phyloP scores from a whole-genome alignment of 768 basidiomycete genomes.

The Coprinopsis marcescibilis region DNA sequence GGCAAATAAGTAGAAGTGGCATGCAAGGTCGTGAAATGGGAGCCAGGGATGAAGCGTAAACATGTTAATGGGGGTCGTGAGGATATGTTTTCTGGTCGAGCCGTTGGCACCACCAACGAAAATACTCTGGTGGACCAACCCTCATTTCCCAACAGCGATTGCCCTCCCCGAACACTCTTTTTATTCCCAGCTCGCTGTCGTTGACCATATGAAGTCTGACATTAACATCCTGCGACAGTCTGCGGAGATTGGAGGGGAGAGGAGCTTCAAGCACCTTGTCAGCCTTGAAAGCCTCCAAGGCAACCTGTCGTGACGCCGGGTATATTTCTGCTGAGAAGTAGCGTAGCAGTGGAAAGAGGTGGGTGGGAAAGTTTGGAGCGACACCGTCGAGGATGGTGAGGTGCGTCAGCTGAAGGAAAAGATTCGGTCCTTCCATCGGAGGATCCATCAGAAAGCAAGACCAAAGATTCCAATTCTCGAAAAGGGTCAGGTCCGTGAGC shows the following conservation, averaged over 20 bases:
- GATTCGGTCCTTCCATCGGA: conserved; percentile 6
- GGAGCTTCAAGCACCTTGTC: neutral
- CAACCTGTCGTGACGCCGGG: conserved; percentile 2
- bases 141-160: neutral
- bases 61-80: too few relatives aligned
- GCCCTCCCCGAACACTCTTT: conserved; percentile 8
- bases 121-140: neutral
- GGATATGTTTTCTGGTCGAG: too few relatives aligned
- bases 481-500: conserved; percentile 8
- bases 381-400: conserved; percentile 9
- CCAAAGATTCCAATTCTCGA: conserved; percentile 12
- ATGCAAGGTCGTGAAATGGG: too few relatives aligned
- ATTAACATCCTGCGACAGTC: neutral
- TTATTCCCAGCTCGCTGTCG: conserved; percentile 1
- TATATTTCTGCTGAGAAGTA: conserved; percentile 6
- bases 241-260: neutral
- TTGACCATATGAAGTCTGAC: conserved; percentile 4
- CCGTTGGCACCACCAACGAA: neutral
- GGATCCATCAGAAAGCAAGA: conserved; percentile 6
- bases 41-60: too few relatives aligned
- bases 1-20: too few relatives aligned
- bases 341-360: conserved; percentile 1
- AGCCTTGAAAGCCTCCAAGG: conserved; percentile 2
- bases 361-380: conserved; percentile 5
- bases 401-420: conserved; percentile 9